Evolutionary conservation across 2,329 filamentous ascomycete species (phyloP), one percentile per base, ranked within the genome.

Genomic region (Epichloe uncinata): DNA sequence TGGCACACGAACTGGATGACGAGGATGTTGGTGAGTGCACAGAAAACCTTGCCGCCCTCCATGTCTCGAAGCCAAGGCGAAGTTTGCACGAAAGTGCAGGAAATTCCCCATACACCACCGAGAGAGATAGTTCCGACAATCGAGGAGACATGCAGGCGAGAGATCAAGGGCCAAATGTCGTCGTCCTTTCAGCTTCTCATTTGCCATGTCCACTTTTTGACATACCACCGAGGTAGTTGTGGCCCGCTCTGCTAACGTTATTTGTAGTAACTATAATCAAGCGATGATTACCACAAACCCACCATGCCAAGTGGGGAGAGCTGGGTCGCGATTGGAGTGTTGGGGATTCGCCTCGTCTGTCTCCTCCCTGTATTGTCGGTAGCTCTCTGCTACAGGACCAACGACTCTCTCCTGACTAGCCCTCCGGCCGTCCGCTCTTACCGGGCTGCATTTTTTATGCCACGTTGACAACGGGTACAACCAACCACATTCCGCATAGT

Each of bases 1-100:
- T 98, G 56, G 73, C 79, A 48, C 93, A 98, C 66, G 88, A 95
- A 73, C 75, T 98, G 62, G 87, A 82, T 51, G 93, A 98, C 66
- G 93, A 98, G 72, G 93, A 98, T 71, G 95, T 98, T 69, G 87
- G 87, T 91, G 76, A 72, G 83, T 74, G 49, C 26, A 40, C 33
- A 35, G 13, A 20, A 22, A n/a, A 22, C 37, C 37, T 7, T 5
- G 2, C 40, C 13, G n/a, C n/a, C 18, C 7, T 20, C 33, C 11
- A 11, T 42, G 5, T 45, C n/a, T 45, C 12, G 33, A 36, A 12
- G 26, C 26, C 22, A 16, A 30, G 7, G 26, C 30, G 9, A 33
- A 9, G 5, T 30, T 15, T 8, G 12, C 13, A 33, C 12, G 9
- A 13, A 5, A 22, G 15, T 42, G 26, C 30, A 38, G 6, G 11